These are phyloP conservation scores for Raddia guianensis DNA, from an alignment of 176 grass and related monocot genomes.

Conservation along the genomic window DNA sequence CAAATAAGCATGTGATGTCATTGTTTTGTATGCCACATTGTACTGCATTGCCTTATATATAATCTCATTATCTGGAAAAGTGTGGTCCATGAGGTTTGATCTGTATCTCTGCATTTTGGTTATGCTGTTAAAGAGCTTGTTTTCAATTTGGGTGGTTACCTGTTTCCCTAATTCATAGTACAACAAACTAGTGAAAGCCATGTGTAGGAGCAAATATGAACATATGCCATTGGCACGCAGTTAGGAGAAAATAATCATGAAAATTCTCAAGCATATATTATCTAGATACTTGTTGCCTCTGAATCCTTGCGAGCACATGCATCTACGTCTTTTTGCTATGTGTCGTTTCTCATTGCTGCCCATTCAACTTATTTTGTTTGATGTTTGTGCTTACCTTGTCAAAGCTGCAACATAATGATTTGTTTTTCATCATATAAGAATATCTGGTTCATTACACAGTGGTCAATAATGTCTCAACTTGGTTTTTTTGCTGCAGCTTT, in stretches of 20 bases:
- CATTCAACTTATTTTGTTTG: slow-evolving; percentile 16
- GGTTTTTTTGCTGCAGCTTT: slow-evolving; percentile 56
- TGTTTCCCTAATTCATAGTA: slow-evolving; percentile 14
- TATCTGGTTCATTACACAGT: slow-evolving; percentile 6
- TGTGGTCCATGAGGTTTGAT: neutral
- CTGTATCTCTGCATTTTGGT: neutral
- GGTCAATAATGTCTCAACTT: slow-evolving; percentile 14
- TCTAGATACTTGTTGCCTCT: neutral
- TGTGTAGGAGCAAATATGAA: neutral
- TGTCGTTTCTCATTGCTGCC: neutral
- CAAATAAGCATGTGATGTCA: neutral
- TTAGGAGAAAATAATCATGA: neutral
- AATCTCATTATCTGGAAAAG: neutral
- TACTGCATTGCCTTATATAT: neutral
- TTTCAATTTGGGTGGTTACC: neutral
- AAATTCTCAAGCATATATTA: slow-evolving; percentile 7
- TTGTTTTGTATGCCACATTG: neutral
- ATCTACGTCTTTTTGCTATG: neutral
- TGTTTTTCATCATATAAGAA: slow-evolving; percentile 1
- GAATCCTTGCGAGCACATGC: neutral
- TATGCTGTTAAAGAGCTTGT: neutral
- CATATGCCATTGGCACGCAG: neutral
- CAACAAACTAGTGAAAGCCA: neutral
- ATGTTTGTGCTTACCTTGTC: neutral
- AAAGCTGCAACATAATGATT: neutral